These are phyloP conservation scores for Trichophyton schoenleinii DNA, from an alignment of 2,329 filamentous ascomycete genomes.

Conservation along the genomic window DNA sequence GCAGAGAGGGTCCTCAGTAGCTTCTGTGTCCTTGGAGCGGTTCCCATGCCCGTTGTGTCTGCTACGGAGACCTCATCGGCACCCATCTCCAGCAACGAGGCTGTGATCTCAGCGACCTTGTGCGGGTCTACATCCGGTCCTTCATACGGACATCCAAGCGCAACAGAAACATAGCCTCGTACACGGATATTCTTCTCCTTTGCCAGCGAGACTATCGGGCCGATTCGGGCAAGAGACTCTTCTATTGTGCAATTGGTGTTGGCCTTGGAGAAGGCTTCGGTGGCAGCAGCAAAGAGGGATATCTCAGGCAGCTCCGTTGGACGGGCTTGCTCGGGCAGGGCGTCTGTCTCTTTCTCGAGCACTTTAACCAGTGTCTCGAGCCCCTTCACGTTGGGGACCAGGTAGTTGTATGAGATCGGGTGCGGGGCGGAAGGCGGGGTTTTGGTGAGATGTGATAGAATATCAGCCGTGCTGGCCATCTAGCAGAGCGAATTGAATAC, in stretches of 20 bases:
- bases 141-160: slow-evolving; percentile 54
- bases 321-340: slow-evolving; percentile 18
- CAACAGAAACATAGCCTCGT: slow-evolving; percentile 53
- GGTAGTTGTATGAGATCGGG: slow-evolving; percentile 52
- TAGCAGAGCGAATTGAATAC: slow-evolving; percentile 18
- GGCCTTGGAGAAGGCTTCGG: slow-evolving; percentile 51
- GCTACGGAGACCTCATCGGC: slow-evolving; percentile 54
- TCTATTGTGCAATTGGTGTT: slow-evolving; percentile 55
- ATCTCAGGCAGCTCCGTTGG: slow-evolving; percentile 39
- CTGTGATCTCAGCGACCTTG: slow-evolving; percentile 49
- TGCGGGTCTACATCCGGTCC: slow-evolving; percentile 48
- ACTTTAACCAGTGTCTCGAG: slow-evolving; percentile 47
- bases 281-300: slow-evolving; percentile 53
- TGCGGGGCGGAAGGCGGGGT: slow-evolving; percentile 38
- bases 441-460: slow-evolving; percentile 43
- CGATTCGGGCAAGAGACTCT: slow-evolving; percentile 48
- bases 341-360: slow-evolving; percentile 33
- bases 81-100: slow-evolving; percentile 50
- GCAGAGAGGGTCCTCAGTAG: slow-evolving; percentile 46
- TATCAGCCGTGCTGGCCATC: slow-evolving; percentile 54
- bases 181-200: slow-evolving; percentile 46
- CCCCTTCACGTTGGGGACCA: slow-evolving; percentile 51
- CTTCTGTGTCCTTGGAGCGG: slow-evolving; percentile 46
- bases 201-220: slow-evolving; percentile 44
- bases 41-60: slow-evolving; percentile 57